Evolutionary conservation across 306 rosid species (phyloP).

Genomic region (Macrotyloma uniflorum): DNA sequence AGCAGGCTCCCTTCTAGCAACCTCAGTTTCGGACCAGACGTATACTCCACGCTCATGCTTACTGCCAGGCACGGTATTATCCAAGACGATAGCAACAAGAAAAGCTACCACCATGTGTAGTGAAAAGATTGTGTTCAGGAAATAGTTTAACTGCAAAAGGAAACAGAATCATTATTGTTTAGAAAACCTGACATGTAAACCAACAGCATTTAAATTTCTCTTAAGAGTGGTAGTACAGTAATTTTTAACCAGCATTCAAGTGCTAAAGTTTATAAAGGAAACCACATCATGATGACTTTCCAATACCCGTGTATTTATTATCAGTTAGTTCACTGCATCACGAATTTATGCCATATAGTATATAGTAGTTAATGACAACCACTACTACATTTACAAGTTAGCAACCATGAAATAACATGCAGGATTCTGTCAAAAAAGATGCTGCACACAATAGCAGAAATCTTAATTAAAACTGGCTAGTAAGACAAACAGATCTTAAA

Average conservation of each 20-base stretch:
- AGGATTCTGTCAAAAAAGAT: constrained; percentile 7
- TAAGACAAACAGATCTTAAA: constrained; percentile 15
- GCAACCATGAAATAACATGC: constrained; percentile 19
- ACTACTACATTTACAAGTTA: neutral
- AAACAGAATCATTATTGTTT: neutral
- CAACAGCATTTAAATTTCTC: neutral
- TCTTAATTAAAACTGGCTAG: constrained; percentile 1
- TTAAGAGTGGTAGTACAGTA: neutral
- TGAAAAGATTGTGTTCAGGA: constrained; percentile 77
- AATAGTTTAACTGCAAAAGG: constrained; percentile 71
- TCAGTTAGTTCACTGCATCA: constrained; percentile 14
- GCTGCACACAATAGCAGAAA: constrained; percentile 3
- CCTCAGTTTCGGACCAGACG: constrained; percentile 88
- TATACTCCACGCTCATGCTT: constrained; percentile 94
- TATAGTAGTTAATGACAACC: neutral
- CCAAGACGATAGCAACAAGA: constrained; percentile 81
- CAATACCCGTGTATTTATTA: neutral
- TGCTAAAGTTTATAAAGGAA: neutral
- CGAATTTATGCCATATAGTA: neutral
- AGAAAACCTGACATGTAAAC: constrained; percentile 9
- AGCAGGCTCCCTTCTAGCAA: constrained; percentile 82
- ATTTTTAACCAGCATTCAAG: neutral
- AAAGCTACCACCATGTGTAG: constrained; percentile 91
- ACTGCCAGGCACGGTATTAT: constrained; percentile 95
- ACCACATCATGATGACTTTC: neutral